Evolutionary conservation across 2,329 filamentous ascomycete genomes (phyloP).

Genomic region (Fusarium xylarioides): DNA sequence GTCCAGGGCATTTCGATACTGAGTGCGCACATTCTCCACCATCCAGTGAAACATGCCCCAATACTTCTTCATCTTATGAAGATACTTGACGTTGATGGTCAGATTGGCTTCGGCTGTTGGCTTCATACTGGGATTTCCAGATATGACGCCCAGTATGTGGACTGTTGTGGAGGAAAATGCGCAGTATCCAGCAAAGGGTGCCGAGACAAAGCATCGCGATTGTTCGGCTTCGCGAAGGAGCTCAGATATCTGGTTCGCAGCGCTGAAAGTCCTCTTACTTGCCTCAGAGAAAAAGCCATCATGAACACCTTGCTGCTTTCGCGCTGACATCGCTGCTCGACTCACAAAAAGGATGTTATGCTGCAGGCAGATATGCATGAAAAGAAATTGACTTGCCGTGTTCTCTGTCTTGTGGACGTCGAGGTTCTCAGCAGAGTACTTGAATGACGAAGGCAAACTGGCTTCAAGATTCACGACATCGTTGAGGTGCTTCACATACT

Average conservation of each 20-base stretch:
- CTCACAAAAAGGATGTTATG: conserved; percentile 92
- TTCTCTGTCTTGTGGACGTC: conserved; percentile 84
- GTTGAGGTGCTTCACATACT: conserved; percentile 74
- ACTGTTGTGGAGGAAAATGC: conserved; percentile 93
- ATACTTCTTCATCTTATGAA: conserved; percentile 94
- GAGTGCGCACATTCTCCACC: conserved; percentile 88
- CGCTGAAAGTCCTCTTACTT: conserved; percentile 78
- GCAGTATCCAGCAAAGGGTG: conserved; percentile 94
- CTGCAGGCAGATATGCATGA: conserved; percentile 88
- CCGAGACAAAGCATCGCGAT: conserved; percentile 74
- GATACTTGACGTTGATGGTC: conserved; percentile 86
- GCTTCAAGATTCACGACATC: conserved; percentile 76
- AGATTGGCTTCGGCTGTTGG: conserved; percentile 83
- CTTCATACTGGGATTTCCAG: conserved; percentile 80
- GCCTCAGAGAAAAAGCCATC: conserved; percentile 80
- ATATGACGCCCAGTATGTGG: conserved; percentile 93
- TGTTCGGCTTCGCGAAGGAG: conserved; percentile 83
- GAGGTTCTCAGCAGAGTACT: conserved; percentile 83
- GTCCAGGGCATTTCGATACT: conserved; percentile 87
- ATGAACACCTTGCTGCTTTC: conserved; percentile 75
- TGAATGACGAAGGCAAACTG: conserved; percentile 74
- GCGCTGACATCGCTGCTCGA: conserved; percentile 81
- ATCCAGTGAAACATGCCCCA: conserved; percentile 99
- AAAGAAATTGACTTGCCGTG: conserved; percentile 90
- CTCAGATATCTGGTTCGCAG: conserved; percentile 86